phyloP scores from a whole-genome alignment of 2,329 filamentous ascomycete genomes.

The Huntiella decipiens region DNA sequence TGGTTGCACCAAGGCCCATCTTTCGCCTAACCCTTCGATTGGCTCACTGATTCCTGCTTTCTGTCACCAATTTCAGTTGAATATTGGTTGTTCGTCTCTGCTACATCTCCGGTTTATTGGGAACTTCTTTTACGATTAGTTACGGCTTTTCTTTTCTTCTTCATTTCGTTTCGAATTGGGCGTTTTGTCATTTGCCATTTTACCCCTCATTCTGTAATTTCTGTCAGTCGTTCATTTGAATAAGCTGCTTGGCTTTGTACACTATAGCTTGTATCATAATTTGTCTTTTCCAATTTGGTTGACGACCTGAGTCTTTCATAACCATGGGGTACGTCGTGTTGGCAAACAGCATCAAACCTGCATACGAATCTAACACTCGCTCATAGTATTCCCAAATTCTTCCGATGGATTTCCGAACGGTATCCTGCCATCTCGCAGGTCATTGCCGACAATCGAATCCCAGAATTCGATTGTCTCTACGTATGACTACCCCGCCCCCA shows the following conservation, averaged over 20 bases:
- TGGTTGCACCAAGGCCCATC: no score
- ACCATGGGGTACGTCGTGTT: slow-evolving; percentile 1
- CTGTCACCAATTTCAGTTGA: no score
- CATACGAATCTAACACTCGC: slow-evolving; percentile 1
- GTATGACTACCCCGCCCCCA: slow-evolving; percentile 23
- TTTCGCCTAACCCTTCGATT: no score
- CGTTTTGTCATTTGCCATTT: background rate
- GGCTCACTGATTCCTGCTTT: no score
- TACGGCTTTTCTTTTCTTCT: background rate
- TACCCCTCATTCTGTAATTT: slow-evolving; percentile 1
- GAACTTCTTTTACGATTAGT: background rate
- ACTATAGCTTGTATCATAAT: no score
- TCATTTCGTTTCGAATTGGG: background rate
- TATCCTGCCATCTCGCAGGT: slow-evolving; percentile 97
- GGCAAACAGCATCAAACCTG: background rate
- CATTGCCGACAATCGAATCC: slow-evolving; percentile 96
- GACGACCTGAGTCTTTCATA: background rate
- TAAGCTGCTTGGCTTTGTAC: no score
- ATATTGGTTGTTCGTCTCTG: no score
- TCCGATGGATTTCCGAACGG: slow-evolving; percentile 97
- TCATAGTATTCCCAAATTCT: slow-evolving; percentile 63
- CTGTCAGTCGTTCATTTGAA: background rate
- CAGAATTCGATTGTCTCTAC: slow-evolving; percentile 96
- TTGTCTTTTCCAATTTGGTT: no score
- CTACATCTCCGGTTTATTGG: background rate